phyloP scores from a whole-genome alignment of 352 stramenopile genomes.

The Phytophthora agathidicida region DNA sequence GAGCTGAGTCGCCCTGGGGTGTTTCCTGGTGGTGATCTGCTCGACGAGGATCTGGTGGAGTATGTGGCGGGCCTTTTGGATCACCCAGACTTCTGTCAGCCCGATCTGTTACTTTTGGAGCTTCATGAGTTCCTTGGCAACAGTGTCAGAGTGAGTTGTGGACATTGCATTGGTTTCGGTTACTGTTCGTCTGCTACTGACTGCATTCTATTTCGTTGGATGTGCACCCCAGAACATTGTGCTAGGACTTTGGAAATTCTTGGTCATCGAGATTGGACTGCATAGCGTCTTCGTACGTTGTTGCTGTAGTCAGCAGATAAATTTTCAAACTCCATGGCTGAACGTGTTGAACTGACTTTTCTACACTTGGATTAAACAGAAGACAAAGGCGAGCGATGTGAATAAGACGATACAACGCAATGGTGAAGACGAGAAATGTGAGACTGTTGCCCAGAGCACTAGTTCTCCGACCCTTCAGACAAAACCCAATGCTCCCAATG shows the following conservation, averaged over 20 bases:
- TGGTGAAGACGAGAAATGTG: not conserved
- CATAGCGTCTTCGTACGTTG: conserved; percentile 51
- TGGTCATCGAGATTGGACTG: conserved; percentile 70
- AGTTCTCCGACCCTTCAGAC: not conserved
- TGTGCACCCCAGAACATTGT: conserved; percentile 55
- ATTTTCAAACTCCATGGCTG: not conserved
- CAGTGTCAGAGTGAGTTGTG: conserved; percentile 38
- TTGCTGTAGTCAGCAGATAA: not conserved
- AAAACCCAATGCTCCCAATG: not conserved
- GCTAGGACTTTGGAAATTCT: conserved; percentile 75
- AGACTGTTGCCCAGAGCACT: not conserved
- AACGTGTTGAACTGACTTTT: not conserved
- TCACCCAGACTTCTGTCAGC: conserved; percentile 74
- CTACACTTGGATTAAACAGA: conserved; percentile 4
- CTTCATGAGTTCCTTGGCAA: conserved; percentile 72
- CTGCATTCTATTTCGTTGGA: not conserved
- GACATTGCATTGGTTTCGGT: not conserved
- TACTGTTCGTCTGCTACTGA: conserved; percentile 1
- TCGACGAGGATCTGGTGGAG: conserved; percentile 69
- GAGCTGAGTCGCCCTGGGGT: conserved; percentile 48
- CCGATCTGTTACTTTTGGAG: conserved; percentile 67
- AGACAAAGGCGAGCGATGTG: conserved; percentile 6
- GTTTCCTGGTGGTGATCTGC: conserved; percentile 30
- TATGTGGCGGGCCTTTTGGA: conserved; percentile 71
- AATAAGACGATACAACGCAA: conserved; percentile 6